These are phyloP conservation scores for Cucumis melo DNA, from an alignment of 306 rosid species.

Conservation along the genomic window DNA sequence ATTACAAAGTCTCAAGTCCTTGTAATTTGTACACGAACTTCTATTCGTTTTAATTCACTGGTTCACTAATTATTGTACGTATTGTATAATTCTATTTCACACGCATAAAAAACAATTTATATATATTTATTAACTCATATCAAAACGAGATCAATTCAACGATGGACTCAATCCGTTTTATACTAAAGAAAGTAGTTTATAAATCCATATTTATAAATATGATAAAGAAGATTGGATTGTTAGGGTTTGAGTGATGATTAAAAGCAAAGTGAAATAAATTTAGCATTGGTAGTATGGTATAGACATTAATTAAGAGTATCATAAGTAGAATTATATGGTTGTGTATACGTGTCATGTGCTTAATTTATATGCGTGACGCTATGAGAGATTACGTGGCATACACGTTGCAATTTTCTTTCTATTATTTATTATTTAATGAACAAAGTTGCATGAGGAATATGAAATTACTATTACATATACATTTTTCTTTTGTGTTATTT, in stretches of 20 bases:
- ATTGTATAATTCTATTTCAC: no score
- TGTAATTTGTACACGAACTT: no score
- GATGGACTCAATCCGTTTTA: no score
- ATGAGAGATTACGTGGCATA: neutral
- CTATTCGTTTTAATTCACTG: no score
- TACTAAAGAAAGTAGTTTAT: neutral
- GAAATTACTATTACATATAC: no score
- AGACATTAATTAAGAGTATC: neutral
- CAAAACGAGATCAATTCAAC: no score
- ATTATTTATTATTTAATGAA: neutral
- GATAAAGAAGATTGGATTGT: neutral
- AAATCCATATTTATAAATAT: neutral
- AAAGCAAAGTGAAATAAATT: no score
- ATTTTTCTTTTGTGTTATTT: no score
- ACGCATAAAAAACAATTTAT: no score
- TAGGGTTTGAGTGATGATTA: neutral
- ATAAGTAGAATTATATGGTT: neutral
- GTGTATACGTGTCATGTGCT: neutral
- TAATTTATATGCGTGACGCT: conserved; percentile 5
- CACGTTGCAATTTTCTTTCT: neutral
- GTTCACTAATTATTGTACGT: no score
- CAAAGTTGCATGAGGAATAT: neutral
- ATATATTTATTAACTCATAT: no score
- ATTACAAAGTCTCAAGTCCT: no score
- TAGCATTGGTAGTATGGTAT: neutral